These are phyloP conservation scores for Cyathus striatus DNA, from an alignment of 768 basidiomycete genomes.

Conservation along the genomic window DNA sequence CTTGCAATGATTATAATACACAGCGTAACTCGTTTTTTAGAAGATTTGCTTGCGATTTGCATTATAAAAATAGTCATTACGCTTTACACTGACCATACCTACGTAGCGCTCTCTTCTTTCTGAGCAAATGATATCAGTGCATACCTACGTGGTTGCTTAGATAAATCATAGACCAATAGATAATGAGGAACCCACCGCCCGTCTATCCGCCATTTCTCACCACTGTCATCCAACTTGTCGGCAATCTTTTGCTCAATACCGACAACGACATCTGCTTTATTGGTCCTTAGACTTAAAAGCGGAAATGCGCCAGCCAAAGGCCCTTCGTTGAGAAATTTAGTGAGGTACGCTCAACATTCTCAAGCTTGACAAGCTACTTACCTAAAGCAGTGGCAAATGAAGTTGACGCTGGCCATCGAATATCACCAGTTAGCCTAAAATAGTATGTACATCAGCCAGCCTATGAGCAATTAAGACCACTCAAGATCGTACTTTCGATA, in stretches of 20 bases:
- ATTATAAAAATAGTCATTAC: too few species aligned
- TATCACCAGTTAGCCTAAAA: constrained; percentile 81
- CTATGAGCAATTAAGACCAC: neutral
- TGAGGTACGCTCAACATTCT: neutral
- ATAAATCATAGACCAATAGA: neutral
- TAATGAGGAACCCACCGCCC: constrained; percentile 54
- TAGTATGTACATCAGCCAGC: neutral
- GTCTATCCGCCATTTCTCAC: constrained; percentile 71
- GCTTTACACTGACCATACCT: too few species aligned
- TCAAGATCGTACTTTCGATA: constrained; percentile 70
- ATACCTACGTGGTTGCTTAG: constrained; percentile 25
- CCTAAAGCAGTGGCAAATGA: constrained; percentile 72
- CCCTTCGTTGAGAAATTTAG: constrained; percentile 33
- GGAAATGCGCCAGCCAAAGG: constrained; percentile 78
- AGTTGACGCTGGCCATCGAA: constrained; percentile 81
- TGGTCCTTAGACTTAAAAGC: constrained; percentile 81
- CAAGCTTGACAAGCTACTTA: constrained; percentile 19
- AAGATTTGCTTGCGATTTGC: too few species aligned
- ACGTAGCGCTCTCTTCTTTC: too few species aligned
- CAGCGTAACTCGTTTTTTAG: too few species aligned
- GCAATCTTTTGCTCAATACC: constrained; percentile 69
- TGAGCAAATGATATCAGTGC: constrained; percentile 40
- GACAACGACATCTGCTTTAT: constrained; percentile 93
- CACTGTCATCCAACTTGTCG: constrained; percentile 59
- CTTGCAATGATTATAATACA: too few species aligned